phyloP scores from a whole-genome alignment of 169 alveolate species.

The Neospora caninum region DNA sequence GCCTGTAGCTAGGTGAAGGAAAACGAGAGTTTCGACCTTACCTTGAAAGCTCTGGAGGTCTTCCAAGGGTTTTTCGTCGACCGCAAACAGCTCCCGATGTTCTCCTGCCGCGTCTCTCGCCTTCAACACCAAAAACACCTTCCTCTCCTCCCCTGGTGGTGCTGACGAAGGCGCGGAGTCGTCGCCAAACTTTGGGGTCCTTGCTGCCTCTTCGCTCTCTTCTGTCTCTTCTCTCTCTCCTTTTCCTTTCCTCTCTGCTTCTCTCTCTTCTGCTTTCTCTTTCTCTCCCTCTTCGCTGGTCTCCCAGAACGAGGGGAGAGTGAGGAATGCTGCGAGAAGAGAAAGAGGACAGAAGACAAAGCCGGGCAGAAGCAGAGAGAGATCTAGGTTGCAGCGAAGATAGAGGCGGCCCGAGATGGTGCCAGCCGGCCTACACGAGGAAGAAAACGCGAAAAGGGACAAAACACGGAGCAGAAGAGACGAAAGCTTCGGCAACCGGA shows the following conservation, averaged over 20 bases:
- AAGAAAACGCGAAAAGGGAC: too few relatives aligned
- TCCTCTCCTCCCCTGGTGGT: too few relatives aligned
- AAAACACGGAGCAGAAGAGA: too few relatives aligned
- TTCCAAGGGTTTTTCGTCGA: background rate
- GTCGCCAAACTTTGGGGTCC: too few relatives aligned
- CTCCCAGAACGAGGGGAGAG: background rate
- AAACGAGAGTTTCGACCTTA: background rate
- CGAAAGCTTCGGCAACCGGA: too few relatives aligned
- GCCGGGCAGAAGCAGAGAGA: background rate
- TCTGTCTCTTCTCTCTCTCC: background rate
- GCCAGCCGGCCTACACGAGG: too few relatives aligned
- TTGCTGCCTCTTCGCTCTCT: too few relatives aligned
- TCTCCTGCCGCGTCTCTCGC: background rate
- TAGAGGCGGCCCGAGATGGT: too few relatives aligned
- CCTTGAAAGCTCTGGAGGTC: background rate
- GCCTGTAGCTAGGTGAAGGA: too few relatives aligned
- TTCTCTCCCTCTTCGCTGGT: background rate
- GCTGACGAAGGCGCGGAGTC: too few relatives aligned
- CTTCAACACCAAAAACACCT: background rate
- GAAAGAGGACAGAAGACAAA: background rate
- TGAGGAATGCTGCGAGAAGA: background rate
- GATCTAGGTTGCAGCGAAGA: too few relatives aligned
- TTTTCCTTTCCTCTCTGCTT: background rate
- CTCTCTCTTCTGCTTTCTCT: background rate
- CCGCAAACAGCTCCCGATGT: background rate